Conservation (phyloP, 495 filamentous ascomycete species). For the Penicillium diatomitis region DNA sequence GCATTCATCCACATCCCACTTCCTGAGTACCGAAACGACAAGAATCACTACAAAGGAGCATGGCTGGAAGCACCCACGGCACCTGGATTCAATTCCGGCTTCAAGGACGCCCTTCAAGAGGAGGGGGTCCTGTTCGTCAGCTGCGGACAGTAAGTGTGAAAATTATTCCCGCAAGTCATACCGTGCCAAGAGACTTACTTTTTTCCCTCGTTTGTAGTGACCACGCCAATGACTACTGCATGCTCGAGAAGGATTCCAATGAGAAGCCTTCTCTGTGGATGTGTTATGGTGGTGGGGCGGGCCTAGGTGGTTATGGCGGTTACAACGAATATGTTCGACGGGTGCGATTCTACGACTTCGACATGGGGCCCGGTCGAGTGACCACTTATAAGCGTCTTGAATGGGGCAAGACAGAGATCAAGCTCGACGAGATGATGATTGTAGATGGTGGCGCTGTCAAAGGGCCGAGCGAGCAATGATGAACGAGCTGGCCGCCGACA, state of each 20-base stretch:
- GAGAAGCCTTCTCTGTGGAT: slow-evolving; percentile 79
- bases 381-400: slow-evolving; percentile 90
- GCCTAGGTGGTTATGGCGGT: slow-evolving; percentile 91
- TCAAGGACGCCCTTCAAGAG: slow-evolving; percentile 76
- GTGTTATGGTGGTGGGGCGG: slow-evolving; percentile 87
- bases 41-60: slow-evolving; percentile 47
- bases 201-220: slow-evolving; percentile 44
- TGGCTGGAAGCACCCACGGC: slow-evolving; percentile 76
- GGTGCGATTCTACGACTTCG: slow-evolving; percentile 83
- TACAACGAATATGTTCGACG: slow-evolving; percentile 78
- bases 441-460: slow-evolving; percentile 67
- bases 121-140: slow-evolving; percentile 78
- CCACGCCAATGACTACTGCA: slow-evolving; percentile 95
- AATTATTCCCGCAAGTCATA: neutral
- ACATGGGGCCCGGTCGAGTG: slow-evolving; percentile 78
- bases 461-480: slow-evolving; percentile 12
- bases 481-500: too few relatives aligned
- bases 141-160: slow-evolving; percentile 69
- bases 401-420: slow-evolving; percentile 61
- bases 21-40: slow-evolving; percentile 64
- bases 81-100: slow-evolving; percentile 77
- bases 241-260: slow-evolving; percentile 42
- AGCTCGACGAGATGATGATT: slow-evolving; percentile 77
- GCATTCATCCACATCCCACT: slow-evolving; percentile 97
- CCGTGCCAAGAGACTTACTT: neutral